phyloP scores from a whole-genome alignment of 805 yeast genomes.

The Trichomonascus vanleenenianus region DNA sequence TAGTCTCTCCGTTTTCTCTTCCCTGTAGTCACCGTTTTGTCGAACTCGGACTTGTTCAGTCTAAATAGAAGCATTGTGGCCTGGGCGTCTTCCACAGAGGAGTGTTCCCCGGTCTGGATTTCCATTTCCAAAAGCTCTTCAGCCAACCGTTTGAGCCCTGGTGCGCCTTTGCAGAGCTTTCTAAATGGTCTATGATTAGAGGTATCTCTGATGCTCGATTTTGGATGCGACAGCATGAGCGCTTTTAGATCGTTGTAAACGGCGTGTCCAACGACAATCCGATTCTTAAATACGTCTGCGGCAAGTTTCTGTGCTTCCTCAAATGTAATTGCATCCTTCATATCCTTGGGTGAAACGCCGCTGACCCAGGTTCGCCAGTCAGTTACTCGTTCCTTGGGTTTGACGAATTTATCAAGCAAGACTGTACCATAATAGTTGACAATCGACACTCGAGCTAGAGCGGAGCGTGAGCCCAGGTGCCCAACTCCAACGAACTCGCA shows the following conservation, averaged over 20 bases:
- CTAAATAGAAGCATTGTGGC: conserved; percentile 81
- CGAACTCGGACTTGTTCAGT: conserved; percentile 36
- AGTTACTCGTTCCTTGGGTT: conserved; percentile 66
- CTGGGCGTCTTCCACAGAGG: conserved; percentile 85
- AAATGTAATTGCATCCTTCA: conserved; percentile 61
- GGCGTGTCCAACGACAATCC: conserved; percentile 71
- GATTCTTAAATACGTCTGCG: conserved; percentile 42
- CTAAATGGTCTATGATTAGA: conserved; percentile 53
- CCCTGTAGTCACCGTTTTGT: neutral
- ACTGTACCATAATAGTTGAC: conserved; percentile 76
- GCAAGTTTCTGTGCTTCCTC: conserved; percentile 57
- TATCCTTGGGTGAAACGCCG: conserved; percentile 67
- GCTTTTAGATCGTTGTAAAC: conserved; percentile 70
- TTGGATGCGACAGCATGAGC: conserved; percentile 61
- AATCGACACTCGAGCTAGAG: conserved; percentile 77
- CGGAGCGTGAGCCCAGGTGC: conserved; percentile 54
- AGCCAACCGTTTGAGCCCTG: conserved; percentile 60
- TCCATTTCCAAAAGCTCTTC: conserved; percentile 47
- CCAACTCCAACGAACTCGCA: conserved; percentile 96
- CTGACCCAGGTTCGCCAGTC: conserved; percentile 94
- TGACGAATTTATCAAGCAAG: conserved; percentile 65
- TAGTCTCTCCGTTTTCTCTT: neutral
- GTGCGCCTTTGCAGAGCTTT: conserved; percentile 57
- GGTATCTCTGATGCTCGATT: conserved; percentile 61
- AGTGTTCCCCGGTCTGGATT: conserved; percentile 71